Conservation (phyloP, 129 eudicot genomes). For the Gnaphalium uliginosum region DNA sequence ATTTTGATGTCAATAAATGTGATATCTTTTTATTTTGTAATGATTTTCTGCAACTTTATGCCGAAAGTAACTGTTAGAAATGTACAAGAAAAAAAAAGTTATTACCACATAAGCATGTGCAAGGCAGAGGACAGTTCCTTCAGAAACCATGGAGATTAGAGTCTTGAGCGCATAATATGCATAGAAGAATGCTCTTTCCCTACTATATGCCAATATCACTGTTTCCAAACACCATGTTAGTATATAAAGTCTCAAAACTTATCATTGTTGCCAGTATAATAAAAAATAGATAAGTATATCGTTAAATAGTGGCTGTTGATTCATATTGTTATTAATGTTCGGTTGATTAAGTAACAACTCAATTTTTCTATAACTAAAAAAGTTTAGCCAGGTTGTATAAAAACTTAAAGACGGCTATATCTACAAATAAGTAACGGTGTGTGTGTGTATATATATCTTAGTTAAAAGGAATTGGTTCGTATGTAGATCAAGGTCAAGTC, state of each 20-base stretch:
- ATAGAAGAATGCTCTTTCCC: conserved; percentile 54
- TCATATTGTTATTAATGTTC: no score
- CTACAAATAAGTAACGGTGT: no score
- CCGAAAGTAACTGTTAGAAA: neutral
- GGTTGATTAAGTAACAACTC: no score
- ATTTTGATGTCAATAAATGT: neutral
- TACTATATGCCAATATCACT: conserved; percentile 68
- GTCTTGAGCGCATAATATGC: conserved; percentile 69
- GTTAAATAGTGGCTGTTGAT: no score
- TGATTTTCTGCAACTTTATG: neutral
- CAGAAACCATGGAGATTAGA: conserved; percentile 65
- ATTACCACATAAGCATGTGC: conserved; percentile 82
- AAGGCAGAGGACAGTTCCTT: conserved; percentile 75
- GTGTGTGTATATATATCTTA: no score
- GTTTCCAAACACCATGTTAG: conserved; percentile 27
- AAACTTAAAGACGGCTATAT: no score
- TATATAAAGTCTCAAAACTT: conserved; percentile 1
- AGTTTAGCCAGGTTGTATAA: no score
- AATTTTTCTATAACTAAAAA: no score
- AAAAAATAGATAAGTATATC: neutral
- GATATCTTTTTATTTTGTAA: neutral
- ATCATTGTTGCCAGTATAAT: neutral
- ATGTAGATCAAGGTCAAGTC: no score
- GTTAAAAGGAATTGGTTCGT: no score
- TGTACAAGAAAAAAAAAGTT: neutral